Evolutionary conservation across 768 basidiomycete genomes (phyloP).

Genomic region (Amanita jacksonii): DNA sequence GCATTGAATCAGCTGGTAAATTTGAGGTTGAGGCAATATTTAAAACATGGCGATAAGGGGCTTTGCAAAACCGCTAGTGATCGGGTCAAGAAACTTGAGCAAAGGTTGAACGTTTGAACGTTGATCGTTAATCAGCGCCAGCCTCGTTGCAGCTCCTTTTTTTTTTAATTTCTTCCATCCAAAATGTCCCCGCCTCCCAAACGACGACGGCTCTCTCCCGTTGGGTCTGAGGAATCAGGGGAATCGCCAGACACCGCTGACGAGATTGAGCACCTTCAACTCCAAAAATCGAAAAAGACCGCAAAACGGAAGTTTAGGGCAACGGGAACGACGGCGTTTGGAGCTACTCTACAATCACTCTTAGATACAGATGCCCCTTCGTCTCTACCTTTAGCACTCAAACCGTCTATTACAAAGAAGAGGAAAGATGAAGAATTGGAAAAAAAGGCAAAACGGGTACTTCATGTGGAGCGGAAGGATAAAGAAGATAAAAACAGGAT

Average conservation of each 20-base stretch:
- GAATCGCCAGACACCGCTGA: slow-evolving; percentile 46
- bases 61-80: too few species aligned
- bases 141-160: too few species aligned
- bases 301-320: slow-evolving; percentile 78
- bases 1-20: background rate
- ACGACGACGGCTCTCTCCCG: slow-evolving; percentile 36
- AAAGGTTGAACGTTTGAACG: too few species aligned
- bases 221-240: slow-evolving; percentile 15
- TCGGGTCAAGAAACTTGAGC: too few species aligned
- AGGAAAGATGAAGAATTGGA: slow-evolving; percentile 73
- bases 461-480: slow-evolving; percentile 64
- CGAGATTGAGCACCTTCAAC: slow-evolving; percentile 48
- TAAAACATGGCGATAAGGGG: slow-evolving; percentile 7
- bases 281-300: slow-evolving; percentile 67
- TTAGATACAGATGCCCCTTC: slow-evolving; percentile 66
- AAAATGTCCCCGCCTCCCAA: slow-evolving; percentile 46
- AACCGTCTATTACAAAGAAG: slow-evolving; percentile 59
- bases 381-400: slow-evolving; percentile 64
- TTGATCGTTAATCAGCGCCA: too few species aligned
- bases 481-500: slow-evolving; percentile 62
- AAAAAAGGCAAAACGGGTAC: slow-evolving; percentile 56
- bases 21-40: slow-evolving; percentile 1
- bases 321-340: slow-evolving; percentile 65
- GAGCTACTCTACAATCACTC: slow-evolving; percentile 61
- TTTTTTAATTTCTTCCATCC: slow-evolving; percentile 5